phyloP scores from a whole-genome alignment of 805 yeast genomes.

The Candida patagonica region DNA sequence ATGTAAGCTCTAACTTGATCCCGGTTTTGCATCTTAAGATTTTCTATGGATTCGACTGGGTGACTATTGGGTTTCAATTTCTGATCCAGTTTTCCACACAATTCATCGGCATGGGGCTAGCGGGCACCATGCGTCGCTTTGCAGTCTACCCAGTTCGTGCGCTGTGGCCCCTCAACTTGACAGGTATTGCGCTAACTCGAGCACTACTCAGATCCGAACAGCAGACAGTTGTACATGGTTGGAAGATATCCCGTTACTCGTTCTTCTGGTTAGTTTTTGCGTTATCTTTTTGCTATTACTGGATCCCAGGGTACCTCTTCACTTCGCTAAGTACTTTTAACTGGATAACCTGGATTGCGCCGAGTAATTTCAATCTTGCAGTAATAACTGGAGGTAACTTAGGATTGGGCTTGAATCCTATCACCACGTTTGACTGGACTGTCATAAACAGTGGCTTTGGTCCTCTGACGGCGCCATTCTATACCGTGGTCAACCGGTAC shows the following conservation, averaged over 20 bases:
- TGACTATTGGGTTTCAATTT: conserved; percentile 36
- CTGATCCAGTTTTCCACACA: conserved; percentile 39
- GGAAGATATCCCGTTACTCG: conserved; percentile 47
- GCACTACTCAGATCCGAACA: conserved; percentile 20
- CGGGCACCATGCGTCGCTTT: conserved; percentile 46
- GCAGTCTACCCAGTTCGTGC: conserved; percentile 36
- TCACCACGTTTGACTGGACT: conserved; percentile 39
- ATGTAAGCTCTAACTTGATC: conserved; percentile 19
- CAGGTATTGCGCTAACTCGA: conserved; percentile 48
- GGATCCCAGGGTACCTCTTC: conserved; percentile 63
- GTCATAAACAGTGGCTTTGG: conserved; percentile 19
- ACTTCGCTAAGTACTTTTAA: conserved; percentile 52
- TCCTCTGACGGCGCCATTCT: conserved; percentile 38
- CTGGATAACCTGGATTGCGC: conserved; percentile 52
- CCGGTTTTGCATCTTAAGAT: conserved; percentile 25
- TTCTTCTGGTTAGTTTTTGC: conserved; percentile 39
- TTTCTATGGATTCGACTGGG: conserved; percentile 27
- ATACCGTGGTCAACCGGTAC: conserved; percentile 26
- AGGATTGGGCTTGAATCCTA: conserved; percentile 38
- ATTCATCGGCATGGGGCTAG: conserved; percentile 44
- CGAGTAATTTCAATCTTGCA: conserved; percentile 48
- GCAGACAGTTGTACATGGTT: conserved; percentile 38
- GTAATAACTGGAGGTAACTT: conserved; percentile 57
- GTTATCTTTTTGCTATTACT: conserved; percentile 46
- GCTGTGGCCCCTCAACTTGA: conserved; percentile 47